phyloP scores from a whole-genome alignment of 805 yeast genomes.

The Metschnikowia noctiluminum region DNA sequence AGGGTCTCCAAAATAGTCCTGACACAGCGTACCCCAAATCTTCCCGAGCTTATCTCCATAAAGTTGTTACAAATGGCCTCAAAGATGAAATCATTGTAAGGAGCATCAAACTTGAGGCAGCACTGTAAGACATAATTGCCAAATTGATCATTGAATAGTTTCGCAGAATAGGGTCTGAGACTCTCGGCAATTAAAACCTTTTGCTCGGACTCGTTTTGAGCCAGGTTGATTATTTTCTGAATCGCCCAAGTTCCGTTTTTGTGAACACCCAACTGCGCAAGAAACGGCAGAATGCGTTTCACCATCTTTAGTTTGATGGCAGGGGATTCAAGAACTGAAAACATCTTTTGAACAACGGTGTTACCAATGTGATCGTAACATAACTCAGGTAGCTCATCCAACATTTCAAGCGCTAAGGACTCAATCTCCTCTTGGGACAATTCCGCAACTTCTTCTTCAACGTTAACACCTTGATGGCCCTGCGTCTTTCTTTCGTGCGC shows the following conservation, averaged over 20 bases:
- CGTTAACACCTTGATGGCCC: slow-evolving; percentile 2
- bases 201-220: slow-evolving; percentile 44
- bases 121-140: slow-evolving; percentile 97
- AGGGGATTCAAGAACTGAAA: slow-evolving; percentile 62
- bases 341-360: slow-evolving; percentile 90
- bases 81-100: slow-evolving; percentile 85
- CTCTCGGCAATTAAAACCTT: slow-evolving; percentile 64
- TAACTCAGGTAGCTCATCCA: slow-evolving; percentile 84
- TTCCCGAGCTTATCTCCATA: slow-evolving; percentile 75
- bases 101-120: slow-evolving; percentile 83
- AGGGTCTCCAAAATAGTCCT: slow-evolving; percentile 88
- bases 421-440: slow-evolving; percentile 72
- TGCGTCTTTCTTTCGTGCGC: slow-evolving; percentile 23
- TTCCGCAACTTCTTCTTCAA: slow-evolving; percentile 1
- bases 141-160: slow-evolving; percentile 89
- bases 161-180: slow-evolving; percentile 76
- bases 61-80: slow-evolving; percentile 78
- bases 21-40: slow-evolving; percentile 94
- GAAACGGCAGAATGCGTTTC: slow-evolving; percentile 67
- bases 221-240: slow-evolving; percentile 81
- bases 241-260: slow-evolving; percentile 99
- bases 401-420: slow-evolving; percentile 76
- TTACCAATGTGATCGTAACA: slow-evolving; percentile 93
- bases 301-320: slow-evolving; percentile 78
- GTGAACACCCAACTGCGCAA: slow-evolving; percentile 91